Evolutionary conservation across 208 protist genomes (phyloP).

Genomic region (Vickermania ingenoplastis): DNA sequence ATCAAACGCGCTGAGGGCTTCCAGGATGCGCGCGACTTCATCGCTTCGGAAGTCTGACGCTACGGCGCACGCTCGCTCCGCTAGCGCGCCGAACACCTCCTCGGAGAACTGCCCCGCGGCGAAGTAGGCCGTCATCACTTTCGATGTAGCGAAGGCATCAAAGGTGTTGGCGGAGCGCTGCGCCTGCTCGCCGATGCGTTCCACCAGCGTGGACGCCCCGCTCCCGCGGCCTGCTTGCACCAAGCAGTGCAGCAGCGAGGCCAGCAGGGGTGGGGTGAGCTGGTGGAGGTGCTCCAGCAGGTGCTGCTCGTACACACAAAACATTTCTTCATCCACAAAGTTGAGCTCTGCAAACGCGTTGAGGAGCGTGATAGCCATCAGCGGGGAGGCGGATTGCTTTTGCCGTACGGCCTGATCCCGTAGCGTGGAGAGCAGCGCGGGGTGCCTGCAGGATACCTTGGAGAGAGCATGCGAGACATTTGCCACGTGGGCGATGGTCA

Average conservation of each 20-base stretch:
- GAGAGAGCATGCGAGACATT: conserved; percentile 81
- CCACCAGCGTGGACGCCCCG: conserved; percentile 33
- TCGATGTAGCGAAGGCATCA: conserved; percentile 69
- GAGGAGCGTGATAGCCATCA: conserved; percentile 73
- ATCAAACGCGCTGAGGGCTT: conserved; percentile 74
- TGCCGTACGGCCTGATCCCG: conserved; percentile 61
- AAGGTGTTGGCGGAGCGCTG: conserved; percentile 30
- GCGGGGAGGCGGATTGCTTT: conserved; percentile 23
- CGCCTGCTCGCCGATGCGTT: conserved; percentile 29
- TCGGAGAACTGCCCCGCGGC: conserved; percentile 53
- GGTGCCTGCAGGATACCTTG: conserved; percentile 57
- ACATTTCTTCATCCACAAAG: conserved; percentile 67
- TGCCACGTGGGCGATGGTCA: conserved; percentile 70
- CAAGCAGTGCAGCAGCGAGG: conserved; percentile 51
- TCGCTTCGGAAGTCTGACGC: conserved; percentile 63
- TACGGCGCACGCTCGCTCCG: conserved; percentile 77
- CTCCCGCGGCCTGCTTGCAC: conserved; percentile 35
- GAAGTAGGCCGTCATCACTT: conserved; percentile 62
- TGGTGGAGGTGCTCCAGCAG: conserved; percentile 43
- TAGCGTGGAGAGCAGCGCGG: conserved; percentile 56
- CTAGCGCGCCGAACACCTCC: conserved; percentile 78
- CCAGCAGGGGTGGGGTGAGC: conserved; percentile 53
- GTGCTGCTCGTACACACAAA: conserved; percentile 53
- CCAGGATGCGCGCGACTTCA: conserved; percentile 57
- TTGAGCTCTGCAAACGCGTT: conserved; percentile 72